Evolutionary conservation across 2,329 filamentous ascomycete species (phyloP), one percentile per base, ranked within the genome.

Genomic region (Aspergillus floridensis): DNA sequence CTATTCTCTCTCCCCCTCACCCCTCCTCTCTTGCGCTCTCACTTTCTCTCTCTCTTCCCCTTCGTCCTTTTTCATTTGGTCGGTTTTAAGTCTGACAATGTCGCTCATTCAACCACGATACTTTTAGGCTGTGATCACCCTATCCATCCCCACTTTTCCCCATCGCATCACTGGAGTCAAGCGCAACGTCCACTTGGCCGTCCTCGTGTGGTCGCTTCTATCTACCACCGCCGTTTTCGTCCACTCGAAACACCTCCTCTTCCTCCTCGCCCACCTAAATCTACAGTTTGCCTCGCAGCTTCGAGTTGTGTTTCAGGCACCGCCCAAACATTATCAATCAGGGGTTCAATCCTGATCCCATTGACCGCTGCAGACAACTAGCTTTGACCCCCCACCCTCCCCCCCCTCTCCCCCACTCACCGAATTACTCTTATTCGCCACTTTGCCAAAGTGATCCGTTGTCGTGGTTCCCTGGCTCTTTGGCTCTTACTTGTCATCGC

Each of bases 121-220:
- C 6, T 44, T 44, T 44, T 44, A 44, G 38, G 14, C 38, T 44
- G n/a, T 44, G 16, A 44, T 44, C 38, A 19, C 14, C 38, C 32
- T n/a, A 16, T n/a, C 29, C 32, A 6, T 35, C 32, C 19, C 26
- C 21, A 14, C 24, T 24, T 44, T 32, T 32, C 48, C 35, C 38
- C 44, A 48, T 47, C 59, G 61, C 38, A 46, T 57, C 55, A 26
- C 57, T 62, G 53, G 24, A 55, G 44, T 48, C 57, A 58, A 63
- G 60, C 56, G 57, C 61, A 65, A 58, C 56, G 59, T 63, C 63
- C 63, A 65, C 63, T 65, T 65, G 61, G 60, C 58, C 61, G 16
- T 53, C 56, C 44, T 26, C 53, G 57, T 65, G 35, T 65, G 63
- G 63, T 49, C 53, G 61, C 57, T 49, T 57, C 29, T 49, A 55